Conservation (phyloP, 441 rosid species). For the Mallotus japonicus region DNA sequence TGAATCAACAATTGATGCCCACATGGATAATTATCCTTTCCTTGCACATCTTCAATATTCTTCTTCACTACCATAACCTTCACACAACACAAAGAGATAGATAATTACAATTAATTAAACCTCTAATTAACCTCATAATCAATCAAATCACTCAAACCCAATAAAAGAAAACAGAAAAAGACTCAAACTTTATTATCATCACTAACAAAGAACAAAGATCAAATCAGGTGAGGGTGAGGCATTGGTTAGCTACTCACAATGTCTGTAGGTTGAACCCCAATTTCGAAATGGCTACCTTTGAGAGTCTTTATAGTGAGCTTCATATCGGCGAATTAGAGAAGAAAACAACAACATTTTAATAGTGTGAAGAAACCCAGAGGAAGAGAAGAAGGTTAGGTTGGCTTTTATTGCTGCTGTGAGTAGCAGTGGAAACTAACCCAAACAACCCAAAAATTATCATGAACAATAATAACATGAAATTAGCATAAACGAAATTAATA, state of each 20-base stretch:
- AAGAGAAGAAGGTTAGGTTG: not conserved
- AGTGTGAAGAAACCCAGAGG: conserved; percentile 9
- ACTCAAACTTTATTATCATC: not conserved
- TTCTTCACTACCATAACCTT: conserved; percentile 98
- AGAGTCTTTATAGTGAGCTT: conserved; percentile 98
- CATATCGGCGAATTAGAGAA: conserved; percentile 37
- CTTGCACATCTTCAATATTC: conserved; percentile 94
- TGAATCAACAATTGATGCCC: conserved; percentile 95
- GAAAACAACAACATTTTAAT: not conserved
- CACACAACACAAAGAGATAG: not conserved
- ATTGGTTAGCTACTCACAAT: conserved; percentile 46
- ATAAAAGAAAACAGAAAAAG: too few relatives aligned
- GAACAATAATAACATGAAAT: too few relatives aligned
- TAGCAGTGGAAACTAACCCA: too few relatives aligned
- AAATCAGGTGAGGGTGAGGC: too few relatives aligned
- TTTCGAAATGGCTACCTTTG: conserved; percentile 92
- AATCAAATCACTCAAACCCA: not conserved
- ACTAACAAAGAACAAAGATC: not conserved
- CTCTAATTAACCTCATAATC: not conserved
- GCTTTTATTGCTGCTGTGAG: too few relatives aligned
- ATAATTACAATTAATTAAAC: not conserved
- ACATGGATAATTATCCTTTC: conserved; percentile 93
- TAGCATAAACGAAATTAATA: too few relatives aligned
- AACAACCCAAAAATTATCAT: too few relatives aligned
- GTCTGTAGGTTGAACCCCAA: conserved; percentile 86